Conservation (phyloP, 352 stramenopile genomes). For the Globisporangium viniferum region DNA sequence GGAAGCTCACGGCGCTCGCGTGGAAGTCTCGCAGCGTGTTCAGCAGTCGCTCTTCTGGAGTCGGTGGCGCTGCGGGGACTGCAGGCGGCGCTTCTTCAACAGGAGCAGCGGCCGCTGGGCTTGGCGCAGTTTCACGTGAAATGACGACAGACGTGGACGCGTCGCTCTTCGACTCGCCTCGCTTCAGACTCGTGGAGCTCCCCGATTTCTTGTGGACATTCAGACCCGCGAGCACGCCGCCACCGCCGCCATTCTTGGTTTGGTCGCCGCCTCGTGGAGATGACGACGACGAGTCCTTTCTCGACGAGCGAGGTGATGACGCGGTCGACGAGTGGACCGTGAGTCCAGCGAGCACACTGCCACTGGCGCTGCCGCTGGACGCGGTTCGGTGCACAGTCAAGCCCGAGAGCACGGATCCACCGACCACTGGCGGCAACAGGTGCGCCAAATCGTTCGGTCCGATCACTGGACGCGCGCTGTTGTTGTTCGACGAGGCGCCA, state of each 20-base stretch:
- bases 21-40: conserved; percentile 75
- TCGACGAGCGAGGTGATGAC: conserved; percentile 25
- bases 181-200: conserved; percentile 9
- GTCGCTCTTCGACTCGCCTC: conserved; percentile 2
- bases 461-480: conserved; percentile 22
- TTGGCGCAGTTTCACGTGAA: conserved; percentile 16
- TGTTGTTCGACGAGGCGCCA: conserved; percentile 26
- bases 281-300: conserved; percentile 16
- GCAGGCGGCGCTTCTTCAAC: conserved; percentile 28
- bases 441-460: conserved; percentile 63
- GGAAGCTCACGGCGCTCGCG: conserved; percentile 65
- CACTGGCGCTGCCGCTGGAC: conserved; percentile 2
- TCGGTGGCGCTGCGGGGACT: conserved; percentile 29
- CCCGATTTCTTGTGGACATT: conserved; percentile 34
- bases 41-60: conserved; percentile 64
- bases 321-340: conserved; percentile 49
- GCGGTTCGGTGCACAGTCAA: conserved; percentile 50
- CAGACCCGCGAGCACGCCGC: conserved; percentile 50
- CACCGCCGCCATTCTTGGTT: conserved; percentile 19
- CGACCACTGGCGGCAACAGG: conserved; percentile 55
- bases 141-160: conserved; percentile 19
- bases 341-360: conserved; percentile 57
- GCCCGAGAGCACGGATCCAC: conserved; percentile 56
- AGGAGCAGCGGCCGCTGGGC: conserved; percentile 11
- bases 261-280: neutral